These are phyloP conservation scores for Capsella rubella DNA, from an alignment of 441 rosid genomes.

Conservation along the genomic window DNA sequence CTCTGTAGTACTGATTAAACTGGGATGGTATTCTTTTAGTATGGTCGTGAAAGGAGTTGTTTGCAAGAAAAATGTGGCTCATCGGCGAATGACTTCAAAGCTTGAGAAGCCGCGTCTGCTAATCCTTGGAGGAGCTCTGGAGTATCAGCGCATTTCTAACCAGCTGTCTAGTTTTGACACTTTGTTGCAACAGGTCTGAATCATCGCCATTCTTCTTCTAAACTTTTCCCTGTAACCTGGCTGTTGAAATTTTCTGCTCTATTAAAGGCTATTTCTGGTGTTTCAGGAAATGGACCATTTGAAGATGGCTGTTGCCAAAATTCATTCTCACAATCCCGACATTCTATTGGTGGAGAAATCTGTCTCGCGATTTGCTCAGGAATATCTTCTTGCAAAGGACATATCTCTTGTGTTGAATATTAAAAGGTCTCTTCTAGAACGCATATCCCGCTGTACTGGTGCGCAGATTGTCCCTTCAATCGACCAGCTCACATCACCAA, in stretches of 20 bases:
- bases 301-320: slow-evolving; percentile 86
- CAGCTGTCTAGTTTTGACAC: slow-evolving; percentile 84
- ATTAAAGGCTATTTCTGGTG: slow-evolving; percentile 41
- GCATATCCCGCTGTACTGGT: slow-evolving; percentile 83
- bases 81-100: slow-evolving; percentile 80
- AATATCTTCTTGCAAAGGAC: slow-evolving; percentile 78
- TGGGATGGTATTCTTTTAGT: slow-evolving; percentile 52
- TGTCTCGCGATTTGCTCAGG: slow-evolving; percentile 78
- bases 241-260: slow-evolving; percentile 20
- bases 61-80: slow-evolving; percentile 87
- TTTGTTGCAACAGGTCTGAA: slow-evolving; percentile 76
- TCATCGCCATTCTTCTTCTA: slow-evolving; percentile 38
- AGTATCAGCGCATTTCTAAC: slow-evolving; percentile 80
- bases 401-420: slow-evolving; percentile 81
- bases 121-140: slow-evolving; percentile 85
- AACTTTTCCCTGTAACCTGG: slow-evolving; percentile 34
- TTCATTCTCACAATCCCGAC: slow-evolving; percentile 71
- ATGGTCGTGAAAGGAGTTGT: slow-evolving; percentile 79
- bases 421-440: slow-evolving; percentile 74
- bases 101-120: slow-evolving; percentile 75
- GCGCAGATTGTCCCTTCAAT: slow-evolving; percentile 78
- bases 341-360: slow-evolving; percentile 85
- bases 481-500: slow-evolving; percentile 70
- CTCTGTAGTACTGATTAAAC: slow-evolving; percentile 44
- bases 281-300: slow-evolving; percentile 82